These are phyloP conservation scores for Kuraishia piskuri DNA, from an alignment of 805 yeast genomes.

Conservation along the genomic window DNA sequence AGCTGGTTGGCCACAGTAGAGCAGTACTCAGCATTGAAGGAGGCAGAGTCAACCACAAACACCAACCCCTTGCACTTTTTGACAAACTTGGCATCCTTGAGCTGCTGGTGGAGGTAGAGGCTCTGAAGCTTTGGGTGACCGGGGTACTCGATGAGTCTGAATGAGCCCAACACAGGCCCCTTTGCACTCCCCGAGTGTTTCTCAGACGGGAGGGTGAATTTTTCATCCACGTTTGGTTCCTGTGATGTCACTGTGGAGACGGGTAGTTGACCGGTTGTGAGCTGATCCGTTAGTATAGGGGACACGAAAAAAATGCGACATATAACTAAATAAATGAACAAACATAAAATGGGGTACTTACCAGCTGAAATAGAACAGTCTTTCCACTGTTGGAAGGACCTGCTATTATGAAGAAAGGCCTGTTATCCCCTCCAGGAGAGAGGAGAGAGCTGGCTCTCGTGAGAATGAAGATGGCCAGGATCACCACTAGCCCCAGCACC, in stretches of 20 bases:
- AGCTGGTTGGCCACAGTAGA: conserved; percentile 50
- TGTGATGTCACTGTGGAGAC: conserved; percentile 40
- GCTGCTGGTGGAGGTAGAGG: conserved; percentile 38
- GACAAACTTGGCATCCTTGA: conserved; percentile 28
- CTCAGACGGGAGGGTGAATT: conserved; percentile 30
- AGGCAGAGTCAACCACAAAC: conserved; percentile 68
- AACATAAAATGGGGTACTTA: neutral
- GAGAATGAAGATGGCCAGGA: neutral
- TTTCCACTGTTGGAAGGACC: conserved; percentile 9
- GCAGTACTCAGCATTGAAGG: conserved; percentile 40
- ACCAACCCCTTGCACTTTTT: conserved; percentile 55
- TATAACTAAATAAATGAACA: too few species aligned
- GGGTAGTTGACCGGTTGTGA: conserved; percentile 13
- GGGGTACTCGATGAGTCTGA: conserved; percentile 70
- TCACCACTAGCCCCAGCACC: conserved; percentile 3
- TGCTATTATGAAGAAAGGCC: conserved; percentile 6
- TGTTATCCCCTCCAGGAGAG: neutral
- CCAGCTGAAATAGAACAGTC: conserved; percentile 7
- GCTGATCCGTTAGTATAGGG: conserved; percentile 3
- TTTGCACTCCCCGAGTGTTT: conserved; percentile 12
- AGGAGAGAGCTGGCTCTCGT: neutral
- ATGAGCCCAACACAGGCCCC: conserved; percentile 21
- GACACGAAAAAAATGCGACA: conserved; percentile 6
- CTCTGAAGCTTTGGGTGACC: conserved; percentile 75
- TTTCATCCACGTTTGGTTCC: conserved; percentile 31